Percentiles rank a stretch among this genome's conserved stretches.
These are phyloP conservation scores for Globomyces sp. DNA, from an alignment of 371 early-diverging fungal species.

Conservation along the genomic window DNA sequence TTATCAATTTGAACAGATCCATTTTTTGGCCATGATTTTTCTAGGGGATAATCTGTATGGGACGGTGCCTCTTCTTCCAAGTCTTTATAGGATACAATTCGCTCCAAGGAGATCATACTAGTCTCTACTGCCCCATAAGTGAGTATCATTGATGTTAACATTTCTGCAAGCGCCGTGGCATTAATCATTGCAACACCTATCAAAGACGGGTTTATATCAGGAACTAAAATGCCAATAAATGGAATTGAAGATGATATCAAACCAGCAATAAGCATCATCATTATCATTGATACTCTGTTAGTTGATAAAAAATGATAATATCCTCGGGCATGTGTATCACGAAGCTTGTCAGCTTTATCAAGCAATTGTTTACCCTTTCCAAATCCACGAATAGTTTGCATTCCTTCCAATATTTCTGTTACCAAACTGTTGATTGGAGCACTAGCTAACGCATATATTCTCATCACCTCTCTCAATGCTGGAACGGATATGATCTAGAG, in stretches of 20 bases:
- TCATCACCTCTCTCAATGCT: constrained; percentile 50
- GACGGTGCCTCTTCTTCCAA: constrained; percentile 73
- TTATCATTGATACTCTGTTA: no score
- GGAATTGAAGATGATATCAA: no score
- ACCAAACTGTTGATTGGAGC: constrained; percentile 34
- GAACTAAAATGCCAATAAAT: no score
- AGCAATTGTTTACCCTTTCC: constrained; percentile 19
- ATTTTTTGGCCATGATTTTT: constrained; percentile 57
- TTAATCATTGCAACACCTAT: no score
- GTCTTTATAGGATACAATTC: constrained; percentile 65
- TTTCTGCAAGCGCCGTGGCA: no score
- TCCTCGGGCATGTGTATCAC: not conserved
- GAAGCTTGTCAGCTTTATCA: constrained; percentile 3
- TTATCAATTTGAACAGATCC: constrained; percentile 58
- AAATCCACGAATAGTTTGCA: constrained; percentile 41
- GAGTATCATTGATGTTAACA: no score
- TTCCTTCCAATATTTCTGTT: constrained; percentile 36
- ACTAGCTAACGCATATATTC: constrained; percentile 40
- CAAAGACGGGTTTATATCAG: no score
- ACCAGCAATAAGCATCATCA: no score
- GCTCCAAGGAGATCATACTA: constrained; percentile 71
- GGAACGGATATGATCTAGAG: no score
- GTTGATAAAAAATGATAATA: no score
- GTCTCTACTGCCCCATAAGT: no score
- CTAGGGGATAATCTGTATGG: constrained; percentile 36